Base-by-base conservation (phyloP, 352 stramenopile genomes). In the Phytophthora niederhauseri region DNA sequence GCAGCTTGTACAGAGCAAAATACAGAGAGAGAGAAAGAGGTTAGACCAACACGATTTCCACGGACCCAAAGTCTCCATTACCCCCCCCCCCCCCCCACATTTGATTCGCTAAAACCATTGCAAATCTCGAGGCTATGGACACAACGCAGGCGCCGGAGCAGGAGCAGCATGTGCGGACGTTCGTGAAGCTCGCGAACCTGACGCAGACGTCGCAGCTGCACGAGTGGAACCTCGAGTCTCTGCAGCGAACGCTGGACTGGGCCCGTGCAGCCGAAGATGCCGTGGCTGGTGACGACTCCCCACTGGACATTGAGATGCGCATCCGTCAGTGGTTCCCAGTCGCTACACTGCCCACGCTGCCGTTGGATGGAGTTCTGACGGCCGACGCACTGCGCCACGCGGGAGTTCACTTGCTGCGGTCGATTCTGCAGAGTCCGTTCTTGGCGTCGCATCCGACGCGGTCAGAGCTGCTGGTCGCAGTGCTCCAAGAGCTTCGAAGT, bases 401-500 rank as follows among this genome's bases (percentile, higher is more conserved):
- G 11, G 66, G 76, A 26, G 20, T 77, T 45, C 73, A 85, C 53
- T 57, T 88, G 34, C 59, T 81, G 51, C 66, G 62, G 9, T 78
- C 80, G n/a, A 72, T 86, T 50, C 55, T 86, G n/a, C 72, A 85
- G 60, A 89, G 81, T 62, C 72, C 76, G n/a, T 89, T 78, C 53
- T 51, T 89, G 31, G 24, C 65, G n/a, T 69, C 74, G 7, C 77
- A 85, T 36, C 78, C 81, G 17, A 79, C 79, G 4, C 76, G 74
- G 11, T 85, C 76, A 2, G 71, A 85, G 66, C 43, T 88, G 31
- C 24, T 83, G 19, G 36, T 69, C 24, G 61, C 66, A 11, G 70
- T 82, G 15, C 57, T 88, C 5, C 55, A 75, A 2, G 57, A 83
- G 46, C 64, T 73, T 9, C 63, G 60, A 15, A 61, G 43, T 19